Conservation (phyloP, 208 protist genomes). For the Porcisia deanei region DNA sequence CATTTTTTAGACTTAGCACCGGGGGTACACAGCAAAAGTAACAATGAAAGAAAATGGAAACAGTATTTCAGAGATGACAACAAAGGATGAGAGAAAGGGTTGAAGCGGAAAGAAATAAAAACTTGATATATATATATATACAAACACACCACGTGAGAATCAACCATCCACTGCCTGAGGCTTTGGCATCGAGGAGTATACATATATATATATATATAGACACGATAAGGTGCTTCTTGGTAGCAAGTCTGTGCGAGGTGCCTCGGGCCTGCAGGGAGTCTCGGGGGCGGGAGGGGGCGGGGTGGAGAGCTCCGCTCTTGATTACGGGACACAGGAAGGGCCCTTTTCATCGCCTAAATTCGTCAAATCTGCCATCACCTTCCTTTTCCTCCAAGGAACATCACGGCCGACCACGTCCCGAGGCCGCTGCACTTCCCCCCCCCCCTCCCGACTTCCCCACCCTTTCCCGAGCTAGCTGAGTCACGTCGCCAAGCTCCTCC, state of each 20-base stretch:
- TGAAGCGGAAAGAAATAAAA: background rate
- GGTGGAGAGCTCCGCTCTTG: background rate
- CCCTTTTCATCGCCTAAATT: background rate
- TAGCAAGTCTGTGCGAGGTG: background rate
- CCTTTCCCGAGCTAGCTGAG: background rate
- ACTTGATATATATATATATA: background rate
- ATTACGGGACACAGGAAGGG: too few species aligned
- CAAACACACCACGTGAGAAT: background rate
- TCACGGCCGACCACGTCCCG: background rate
- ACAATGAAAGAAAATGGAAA: conserved; percentile 9
- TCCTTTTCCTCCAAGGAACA: background rate
- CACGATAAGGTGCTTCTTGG: background rate
- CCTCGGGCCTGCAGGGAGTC: background rate
- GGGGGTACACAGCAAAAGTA: background rate
- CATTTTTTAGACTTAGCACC: too few species aligned
- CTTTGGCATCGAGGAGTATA: too few species aligned
- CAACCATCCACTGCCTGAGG: background rate
- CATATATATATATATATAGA: background rate
- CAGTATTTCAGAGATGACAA: background rate
- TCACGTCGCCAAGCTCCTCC: background rate
- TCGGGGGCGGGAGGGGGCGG: background rate
- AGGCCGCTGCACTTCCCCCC: background rate
- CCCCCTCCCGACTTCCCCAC: background rate
- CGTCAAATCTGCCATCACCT: background rate
- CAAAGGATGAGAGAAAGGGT: background rate